Evolutionary conservation across 495 filamentous ascomycete species (phyloP), one percentile per base, ranked within the genome.

Genomic region (Immersiella caudata): DNA sequence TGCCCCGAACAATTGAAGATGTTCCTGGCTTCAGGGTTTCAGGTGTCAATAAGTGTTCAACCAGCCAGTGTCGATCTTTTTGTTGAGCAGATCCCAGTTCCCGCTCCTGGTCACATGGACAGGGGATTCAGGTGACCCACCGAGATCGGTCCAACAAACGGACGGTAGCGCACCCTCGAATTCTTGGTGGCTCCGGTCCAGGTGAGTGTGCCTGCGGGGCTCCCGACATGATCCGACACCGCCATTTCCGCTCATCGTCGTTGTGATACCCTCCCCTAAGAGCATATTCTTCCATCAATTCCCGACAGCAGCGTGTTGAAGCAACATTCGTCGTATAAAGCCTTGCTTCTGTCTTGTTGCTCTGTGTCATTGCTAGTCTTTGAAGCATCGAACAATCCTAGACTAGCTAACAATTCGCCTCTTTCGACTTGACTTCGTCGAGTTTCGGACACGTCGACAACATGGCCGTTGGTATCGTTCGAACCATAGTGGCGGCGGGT

Each of bases 401-500:
- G 29, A 33, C 57, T 11, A 6, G 6, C 20, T 36, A 21, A 59
- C 57, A 59, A 21, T 4, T 27, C 20, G 20, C n/a, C 14, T 12
- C n/a, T 9, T 21, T 14, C 6, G 52, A 55, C 52, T 18, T 27
- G 2, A 14, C 51, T 24, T 7, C 27, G 6, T 12, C 24, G 8
- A 22, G 56, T 51, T 49, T 46, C 25, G 9, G 24, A 25, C 24
- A 49, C 35, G 64, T 20, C 56, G 35, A 61, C 68, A 73, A 18
- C 21, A 76, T 76, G 71, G 74, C 74, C 35, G 60, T 76, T 52
- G 68, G 64, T 63, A 67, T 72, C 65, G 63, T 69, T 56, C 25
- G 65, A 35, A 71, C 52, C 49, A 33, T 60, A 6, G 59, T 63
- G 60, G 36, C 40, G 59, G 35, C 26, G 51, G 26, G 35, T n/a